Evolutionary conservation across 2,329 filamentous ascomycete genomes (phyloP).

Genomic region (Fusarium xyrophilum): DNA sequence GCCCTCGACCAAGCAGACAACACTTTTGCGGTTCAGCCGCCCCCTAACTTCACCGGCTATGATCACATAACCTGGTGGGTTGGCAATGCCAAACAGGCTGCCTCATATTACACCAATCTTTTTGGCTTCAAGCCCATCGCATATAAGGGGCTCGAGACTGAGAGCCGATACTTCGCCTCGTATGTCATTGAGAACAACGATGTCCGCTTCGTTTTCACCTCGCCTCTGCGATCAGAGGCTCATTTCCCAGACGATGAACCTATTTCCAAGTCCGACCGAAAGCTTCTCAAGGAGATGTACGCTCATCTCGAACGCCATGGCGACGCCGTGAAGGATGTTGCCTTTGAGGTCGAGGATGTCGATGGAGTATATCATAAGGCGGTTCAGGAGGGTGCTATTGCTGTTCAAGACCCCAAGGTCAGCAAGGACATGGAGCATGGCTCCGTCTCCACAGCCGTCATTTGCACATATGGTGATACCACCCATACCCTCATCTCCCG

Average conservation of each 20-base stretch:
- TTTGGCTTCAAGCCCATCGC: slow-evolving; percentile 86
- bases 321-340: slow-evolving; percentile 93
- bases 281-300: slow-evolving; percentile 76
- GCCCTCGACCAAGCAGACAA: slow-evolving; percentile 53
- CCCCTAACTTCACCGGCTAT: slow-evolving; percentile 77
- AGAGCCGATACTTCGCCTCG: slow-evolving; percentile 79
- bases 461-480: slow-evolving; percentile 93
- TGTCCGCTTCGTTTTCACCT: slow-evolving; percentile 84
- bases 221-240: slow-evolving; percentile 71
- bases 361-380: slow-evolving; percentile 79
- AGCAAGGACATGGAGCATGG: slow-evolving; percentile 67
- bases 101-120: slow-evolving; percentile 83
- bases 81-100: slow-evolving; percentile 94
- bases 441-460: slow-evolving; percentile 75
- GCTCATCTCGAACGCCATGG: slow-evolving; percentile 85
- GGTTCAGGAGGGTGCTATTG: slow-evolving; percentile 66
- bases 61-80: slow-evolving; percentile 97
- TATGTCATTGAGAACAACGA: slow-evolving; percentile 81
- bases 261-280: slow-evolving; percentile 68
- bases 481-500: slow-evolving; percentile 90
- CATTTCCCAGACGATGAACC: slow-evolving; percentile 65
- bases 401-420: slow-evolving; percentile 67
- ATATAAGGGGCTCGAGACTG: slow-evolving; percentile 88
- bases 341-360: slow-evolving; percentile 92
- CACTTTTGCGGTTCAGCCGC: slow-evolving; percentile 58